Conservation (phyloP, 805 yeast genomes). For the Jamesozyma lodderae region DNA sequence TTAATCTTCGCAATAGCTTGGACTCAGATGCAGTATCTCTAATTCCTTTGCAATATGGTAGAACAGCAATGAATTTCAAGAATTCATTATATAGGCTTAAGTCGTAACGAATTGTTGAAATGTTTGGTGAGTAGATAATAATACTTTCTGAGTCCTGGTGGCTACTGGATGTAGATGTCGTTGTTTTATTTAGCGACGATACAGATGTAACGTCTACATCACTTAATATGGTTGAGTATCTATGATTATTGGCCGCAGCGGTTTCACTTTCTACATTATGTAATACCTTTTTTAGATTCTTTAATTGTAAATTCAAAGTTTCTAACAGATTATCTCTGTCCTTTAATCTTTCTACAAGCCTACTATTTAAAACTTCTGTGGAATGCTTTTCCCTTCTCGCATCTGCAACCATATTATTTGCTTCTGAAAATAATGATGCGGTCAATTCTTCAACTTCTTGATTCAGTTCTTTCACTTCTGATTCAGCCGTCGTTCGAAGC, state of each 20-base stretch:
- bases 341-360: constrained; percentile 41
- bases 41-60: constrained; percentile 29
- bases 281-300: constrained; percentile 52
- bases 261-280: constrained; percentile 38
- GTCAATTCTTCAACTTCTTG: constrained; percentile 75
- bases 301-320: constrained; percentile 56
- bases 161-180: constrained; percentile 9
- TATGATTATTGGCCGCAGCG: constrained; percentile 5
- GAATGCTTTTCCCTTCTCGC: constrained; percentile 63
- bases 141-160: constrained; percentile 7
- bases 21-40: constrained; percentile 36
- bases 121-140: constrained; percentile 34
- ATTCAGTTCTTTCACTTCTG: constrained; percentile 50
- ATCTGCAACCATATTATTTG: constrained; percentile 73
- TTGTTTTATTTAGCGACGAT: constrained; percentile 16
- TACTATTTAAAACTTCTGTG: constrained; percentile 49
- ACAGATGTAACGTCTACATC: constrained; percentile 13
- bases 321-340: constrained; percentile 66
- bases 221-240: constrained; percentile 7
- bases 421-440: constrained; percentile 71
- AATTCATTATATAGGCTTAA: constrained; percentile 32
- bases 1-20: constrained; percentile 52
- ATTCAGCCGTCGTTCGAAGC: constrained; percentile 43
- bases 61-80: constrained; percentile 31
- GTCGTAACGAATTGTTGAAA: constrained; percentile 37